Base-by-base conservation (phyloP, 2,329 filamentous ascomycete genomes). In the Microcyclospora pomicola region DNA sequence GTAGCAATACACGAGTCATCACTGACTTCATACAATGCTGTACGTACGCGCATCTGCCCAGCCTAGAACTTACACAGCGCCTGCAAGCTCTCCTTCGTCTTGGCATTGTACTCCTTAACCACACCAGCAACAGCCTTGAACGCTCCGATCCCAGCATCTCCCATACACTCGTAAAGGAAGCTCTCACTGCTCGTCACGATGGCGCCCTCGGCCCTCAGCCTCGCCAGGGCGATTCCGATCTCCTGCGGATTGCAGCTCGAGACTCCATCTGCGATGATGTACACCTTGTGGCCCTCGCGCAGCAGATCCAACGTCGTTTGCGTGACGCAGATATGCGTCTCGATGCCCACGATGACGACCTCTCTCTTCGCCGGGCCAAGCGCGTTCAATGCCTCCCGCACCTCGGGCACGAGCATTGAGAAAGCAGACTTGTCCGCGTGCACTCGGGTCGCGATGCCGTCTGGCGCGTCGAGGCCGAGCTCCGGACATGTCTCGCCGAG, bases 271-370 rank as follows among this genome's bases (percentile, higher is more conserved):
- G 86, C 84, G 27, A 95, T 68, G 30, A 96, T 67, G 59, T 92
- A 94, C 6, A 95, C 88, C 37, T 68, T 67, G 60, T 94, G 83
- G 1, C 86, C 86, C 1, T 71, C 69, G 15, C 68, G 66, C 32
- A 91, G 65, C 35, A 93, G 65, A 64, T 95, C 88, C 31, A 95
- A 69, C 12, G 83, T 76, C 31, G 88, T 95, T 69, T 96, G 88
- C 43, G 84, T 87, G 24, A 96, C 77, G 67, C 88, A 96, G 57
- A 96, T 91, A 63, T 96, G 88, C 31, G 76, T 75, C 63, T 96
- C 88, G 56, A 96, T 94, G 29, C 88, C 88, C 12, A 94, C 80
- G 45, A 96, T 75, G 39, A 83, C 80, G 37, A 85, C 72, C 50
- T 79, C 72, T 15, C 73, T 63, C 44, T 62, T 56, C 43, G 60